Conservation (phyloP, 345 rosid genomes). For the Populus tremula region DNA sequence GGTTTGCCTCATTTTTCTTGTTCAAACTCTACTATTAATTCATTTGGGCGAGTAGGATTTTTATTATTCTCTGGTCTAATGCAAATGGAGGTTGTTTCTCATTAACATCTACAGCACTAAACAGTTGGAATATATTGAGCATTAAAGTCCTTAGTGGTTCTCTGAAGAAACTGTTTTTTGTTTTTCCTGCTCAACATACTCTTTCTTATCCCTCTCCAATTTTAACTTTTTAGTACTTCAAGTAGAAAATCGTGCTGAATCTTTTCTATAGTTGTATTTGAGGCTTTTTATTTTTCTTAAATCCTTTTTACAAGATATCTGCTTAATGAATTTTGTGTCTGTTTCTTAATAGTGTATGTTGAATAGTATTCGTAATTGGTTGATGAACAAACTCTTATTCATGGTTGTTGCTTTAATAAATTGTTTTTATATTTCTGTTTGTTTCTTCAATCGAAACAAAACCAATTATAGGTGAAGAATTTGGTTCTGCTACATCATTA, state of each 20-base stretch:
- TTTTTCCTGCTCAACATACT: neutral
- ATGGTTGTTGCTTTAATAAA: neutral
- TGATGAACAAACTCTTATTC: neutral
- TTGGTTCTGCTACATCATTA: neutral
- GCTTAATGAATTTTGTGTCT: too few species aligned
- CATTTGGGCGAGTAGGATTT: neutral
- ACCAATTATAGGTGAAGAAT: neutral
- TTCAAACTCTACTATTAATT: neutral
- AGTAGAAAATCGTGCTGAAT: neutral
- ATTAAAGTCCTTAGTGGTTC: neutral
- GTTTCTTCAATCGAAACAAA: neutral
- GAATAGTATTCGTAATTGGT: neutral
- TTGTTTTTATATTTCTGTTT: neutral
- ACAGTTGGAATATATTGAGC: neutral
- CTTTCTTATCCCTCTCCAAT: neutral
- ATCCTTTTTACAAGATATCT: too few species aligned
- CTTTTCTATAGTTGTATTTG: neutral
- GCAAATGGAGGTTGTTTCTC: neutral
- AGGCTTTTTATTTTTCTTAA: neutral
- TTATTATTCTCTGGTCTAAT: neutral
- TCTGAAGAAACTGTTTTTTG: neutral
- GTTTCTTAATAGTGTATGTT: neutral
- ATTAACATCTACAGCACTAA: neutral
- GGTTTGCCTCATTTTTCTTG: conserved; percentile 40
- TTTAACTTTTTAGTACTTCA: neutral